Base-by-base conservation (phyloP, 768 basidiomycete genomes). In the Rhizopogon sp. region DNA sequence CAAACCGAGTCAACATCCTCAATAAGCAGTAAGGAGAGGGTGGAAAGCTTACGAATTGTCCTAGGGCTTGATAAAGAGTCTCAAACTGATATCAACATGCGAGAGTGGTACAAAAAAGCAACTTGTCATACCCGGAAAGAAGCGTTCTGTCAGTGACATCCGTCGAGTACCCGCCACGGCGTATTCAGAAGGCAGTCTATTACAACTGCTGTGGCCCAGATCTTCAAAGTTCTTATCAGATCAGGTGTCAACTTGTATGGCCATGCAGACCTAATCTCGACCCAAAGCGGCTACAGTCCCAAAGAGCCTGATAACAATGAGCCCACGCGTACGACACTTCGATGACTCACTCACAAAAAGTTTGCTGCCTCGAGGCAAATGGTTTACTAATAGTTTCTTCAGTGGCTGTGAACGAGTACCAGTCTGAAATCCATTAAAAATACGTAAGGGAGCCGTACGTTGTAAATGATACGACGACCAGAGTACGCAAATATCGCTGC, bases 281-380 rank as follows among this genome's bases (percentile, higher is more conserved):
- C 7, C 60, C 53, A 5, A 66, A 69, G 22, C 69, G 64, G 22
- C 68, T 66, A 3, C 66, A 62, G 43, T 68, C 68, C 56, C 60
- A 66, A 14, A 70, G 39, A 39, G 67, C 67, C 67, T 68, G 51
- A 44, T 22, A 33, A 60, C 43, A 41, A 50, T 33, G 22, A n/a
- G 37, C 42, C 1, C 10, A 39, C 1, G 3, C 9, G 6, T 43
- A 43, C n/a, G 25, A 5, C 31, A 28, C 5, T 31, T 22, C 3
- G 37, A 20, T 43, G 39, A n/a, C 40, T n/a, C 11, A 64, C 68
- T 14, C 2, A 68, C 67, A 46, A 68, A 68, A 37, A 68, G 31
- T 54, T 57, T 64, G 50, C 64, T 62, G 3, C 64, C 68, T n/a
- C 0, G 28, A 16, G 66, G 66, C 28, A 68, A 62, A 41, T 62